Evolutionary conservation across 2,329 filamentous ascomycete species (phyloP).

Genomic region (Coniochaeta sp.): DNA sequence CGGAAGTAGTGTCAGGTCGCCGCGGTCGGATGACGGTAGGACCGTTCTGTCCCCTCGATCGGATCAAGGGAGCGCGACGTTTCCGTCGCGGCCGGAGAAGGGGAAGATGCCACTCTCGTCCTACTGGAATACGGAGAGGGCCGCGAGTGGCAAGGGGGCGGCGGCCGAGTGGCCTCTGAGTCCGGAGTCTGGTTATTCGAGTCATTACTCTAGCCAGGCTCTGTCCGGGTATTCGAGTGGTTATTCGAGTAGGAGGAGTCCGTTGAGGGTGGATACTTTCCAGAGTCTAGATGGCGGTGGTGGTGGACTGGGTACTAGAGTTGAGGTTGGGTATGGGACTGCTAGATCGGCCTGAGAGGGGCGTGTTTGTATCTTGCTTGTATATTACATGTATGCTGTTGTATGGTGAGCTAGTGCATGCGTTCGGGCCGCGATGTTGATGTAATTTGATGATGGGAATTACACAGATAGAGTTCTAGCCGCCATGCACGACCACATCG

Average conservation of each 20-base stretch:
- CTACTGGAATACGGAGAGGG: background rate
- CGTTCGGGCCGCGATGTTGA: too few relatives aligned
- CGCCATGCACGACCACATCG: background rate
- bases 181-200: background rate
- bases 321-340: background rate
- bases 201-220: background rate
- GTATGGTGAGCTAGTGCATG: too few relatives aligned
- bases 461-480: too few relatives aligned
- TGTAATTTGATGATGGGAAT: too few relatives aligned
- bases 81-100: background rate
- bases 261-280: background rate
- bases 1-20: background rate
- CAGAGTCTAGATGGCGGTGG: background rate
- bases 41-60: background rate
- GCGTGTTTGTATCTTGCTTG: background rate
- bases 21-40: background rate
- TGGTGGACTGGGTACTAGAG: background rate
- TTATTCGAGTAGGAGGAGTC: background rate
- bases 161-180: background rate
- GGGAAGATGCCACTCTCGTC: background rate
- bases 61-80: background rate
- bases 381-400: background rate
- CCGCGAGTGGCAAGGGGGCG: background rate
- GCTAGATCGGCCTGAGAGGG: background rate
- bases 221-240: background rate